Percentiles rank a stretch among this genome's conserved stretches.
phyloP scores from a whole-genome alignment of 1,139 yeast species.

The Scheffersomyces cryptocercus region DNA sequence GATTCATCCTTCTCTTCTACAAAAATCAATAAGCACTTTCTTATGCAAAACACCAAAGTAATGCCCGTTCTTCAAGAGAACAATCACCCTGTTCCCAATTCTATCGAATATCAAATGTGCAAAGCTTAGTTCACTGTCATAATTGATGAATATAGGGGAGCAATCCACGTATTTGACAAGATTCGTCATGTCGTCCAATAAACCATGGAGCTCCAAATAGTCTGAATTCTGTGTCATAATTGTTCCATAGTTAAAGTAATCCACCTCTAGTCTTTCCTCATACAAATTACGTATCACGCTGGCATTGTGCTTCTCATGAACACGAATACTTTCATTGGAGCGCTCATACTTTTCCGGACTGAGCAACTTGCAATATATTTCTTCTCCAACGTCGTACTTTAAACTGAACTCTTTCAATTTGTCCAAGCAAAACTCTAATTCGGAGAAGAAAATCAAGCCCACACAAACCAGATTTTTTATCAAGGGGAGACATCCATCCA shows the following conservation, averaged over 20 bases:
- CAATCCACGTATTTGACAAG: conserved; percentile 46
- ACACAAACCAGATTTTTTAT: conserved; percentile 36
- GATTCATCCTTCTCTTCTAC: conserved; percentile 19
- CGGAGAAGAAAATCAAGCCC: conserved; percentile 55
- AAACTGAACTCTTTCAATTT: conserved; percentile 34
- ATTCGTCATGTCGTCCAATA: conserved; percentile 36
- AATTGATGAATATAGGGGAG: conserved; percentile 52
- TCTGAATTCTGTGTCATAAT: conserved; percentile 10
- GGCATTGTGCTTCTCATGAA: conserved; percentile 2
- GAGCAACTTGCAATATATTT: conserved; percentile 32
- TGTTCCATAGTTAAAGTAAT: conserved; percentile 32
- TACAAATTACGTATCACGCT: background rate
- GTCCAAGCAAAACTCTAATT: conserved; percentile 55
- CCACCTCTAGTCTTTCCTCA: conserved; percentile 17
- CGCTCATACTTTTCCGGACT: background rate
- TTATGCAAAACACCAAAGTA: conserved; percentile 58
- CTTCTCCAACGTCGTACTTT: conserved; percentile 30
- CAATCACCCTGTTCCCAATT: conserved; percentile 55
- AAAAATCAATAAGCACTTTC: conserved; percentile 53
- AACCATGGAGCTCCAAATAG: conserved; percentile 12
- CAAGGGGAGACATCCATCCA: conserved; percentile 61
- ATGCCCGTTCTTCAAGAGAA: conserved; percentile 49
- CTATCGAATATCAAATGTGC: conserved; percentile 58
- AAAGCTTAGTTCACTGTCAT: conserved; percentile 52
- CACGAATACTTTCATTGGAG: background rate